Percentiles rank a stretch among this genome's conserved stretches.
Evolutionary conservation across 108 stramenopile species (phyloP).

Genomic region (Bacterosira constricta): DNA sequence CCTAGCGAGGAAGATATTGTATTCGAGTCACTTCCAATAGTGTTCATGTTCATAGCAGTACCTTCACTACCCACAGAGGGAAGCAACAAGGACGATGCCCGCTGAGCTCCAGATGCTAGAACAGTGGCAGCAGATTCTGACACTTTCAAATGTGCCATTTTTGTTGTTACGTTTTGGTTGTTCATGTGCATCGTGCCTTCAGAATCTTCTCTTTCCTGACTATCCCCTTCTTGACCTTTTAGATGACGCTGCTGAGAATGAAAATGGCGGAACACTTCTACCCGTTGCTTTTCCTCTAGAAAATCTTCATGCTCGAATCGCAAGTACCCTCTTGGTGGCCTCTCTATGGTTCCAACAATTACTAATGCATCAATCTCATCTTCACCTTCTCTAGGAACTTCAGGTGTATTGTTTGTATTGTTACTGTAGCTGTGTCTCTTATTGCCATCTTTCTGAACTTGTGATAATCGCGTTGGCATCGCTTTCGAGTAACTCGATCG

Average conservation of each 20-base stretch:
- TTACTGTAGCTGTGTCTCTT: neutral
- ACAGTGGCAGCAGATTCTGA: constrained; percentile 23
- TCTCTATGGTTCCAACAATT: constrained; percentile 44
- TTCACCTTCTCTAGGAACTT: neutral
- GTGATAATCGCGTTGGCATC: neutral
- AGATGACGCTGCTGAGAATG: neutral
- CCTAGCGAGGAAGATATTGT: no score
- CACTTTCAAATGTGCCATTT: neutral
- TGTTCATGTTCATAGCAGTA: neutral
- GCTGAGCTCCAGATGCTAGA: constrained; percentile 26
- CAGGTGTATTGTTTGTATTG: neutral
- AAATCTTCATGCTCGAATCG: constrained; percentile 52
- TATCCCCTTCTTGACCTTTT: no score
- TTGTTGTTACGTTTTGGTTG: neutral
- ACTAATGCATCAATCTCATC: constrained; percentile 46
- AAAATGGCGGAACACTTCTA: constrained; percentile 18
- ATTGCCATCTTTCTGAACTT: neutral
- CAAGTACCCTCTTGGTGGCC: constrained; percentile 44
- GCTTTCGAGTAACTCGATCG: constrained; percentile 2
- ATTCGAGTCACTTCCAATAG: no score
- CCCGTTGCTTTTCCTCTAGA: constrained; percentile 22
- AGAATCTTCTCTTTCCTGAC: no score
- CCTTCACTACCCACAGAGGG: neutral
- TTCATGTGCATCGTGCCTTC: no score
- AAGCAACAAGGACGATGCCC: neutral